Evolutionary conservation across 1,139 yeast species (phyloP), one percentile per base, ranked within the genome.

Genomic region (Fermentozyma sake): DNA sequence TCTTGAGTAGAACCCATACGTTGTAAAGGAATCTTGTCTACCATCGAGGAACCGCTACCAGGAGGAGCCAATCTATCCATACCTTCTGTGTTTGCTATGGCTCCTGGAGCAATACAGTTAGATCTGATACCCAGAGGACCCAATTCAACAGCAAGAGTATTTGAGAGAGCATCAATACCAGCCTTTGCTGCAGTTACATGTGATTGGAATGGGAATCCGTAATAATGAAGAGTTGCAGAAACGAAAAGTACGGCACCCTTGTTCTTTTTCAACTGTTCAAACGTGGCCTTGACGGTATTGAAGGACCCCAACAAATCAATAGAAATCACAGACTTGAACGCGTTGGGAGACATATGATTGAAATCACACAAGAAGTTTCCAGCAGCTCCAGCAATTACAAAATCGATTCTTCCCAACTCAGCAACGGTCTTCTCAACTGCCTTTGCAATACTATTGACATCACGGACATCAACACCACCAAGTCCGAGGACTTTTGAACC

Each of bases 141-240:
- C 35, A 85, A 64, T 55, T 87, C 96, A 6, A 84, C 87, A 1
- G 96, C 94, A 37, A 87, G 56, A 0, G 86, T 80, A 40, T 80
- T 77, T 12, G 87, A 77, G 23, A 87, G 61, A 0, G 95, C 93
- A 50, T 89, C 96, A 18, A 87, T 75, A 12, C 95, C 96, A 1
- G 96, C 95, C 58, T 87, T 87, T 5, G 96, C 96, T 0, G 96
- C 95, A 2, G 87, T 82, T 1, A 85, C 95, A 42, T 86, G 96
- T 5, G 74, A 49, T 56, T 87, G 96, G 58, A 81, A 76, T 6
- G 95, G 95, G 6, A 82, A 74, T 12, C 96, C 96, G 43, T 79
- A 74, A 55, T 83, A 84, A 54, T 87, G 96, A 32, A 87, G 64
- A 1, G 96, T 86, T 2, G 96, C 94, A 29, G 87, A 75, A 11